These are phyloP conservation scores for Zoysia japonica DNA, from an alignment of 176 grass and related monocot species.

Conservation along the genomic window DNA sequence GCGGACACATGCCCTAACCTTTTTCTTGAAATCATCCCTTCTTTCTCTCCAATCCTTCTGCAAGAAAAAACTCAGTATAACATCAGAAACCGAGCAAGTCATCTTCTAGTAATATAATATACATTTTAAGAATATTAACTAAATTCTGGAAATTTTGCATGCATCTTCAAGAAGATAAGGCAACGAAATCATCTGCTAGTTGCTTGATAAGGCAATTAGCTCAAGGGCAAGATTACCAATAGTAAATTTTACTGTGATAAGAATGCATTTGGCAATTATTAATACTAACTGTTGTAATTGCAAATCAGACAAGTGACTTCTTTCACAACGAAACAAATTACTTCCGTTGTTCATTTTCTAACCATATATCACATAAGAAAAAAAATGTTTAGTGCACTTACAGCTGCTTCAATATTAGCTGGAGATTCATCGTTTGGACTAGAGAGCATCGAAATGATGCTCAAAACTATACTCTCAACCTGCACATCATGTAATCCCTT, in stretches of 20 bases:
- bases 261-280: not conserved
- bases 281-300: slow-evolving; percentile 20
- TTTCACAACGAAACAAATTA: not conserved
- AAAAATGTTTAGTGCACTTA: slow-evolving; percentile 56
- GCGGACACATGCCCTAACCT: slow-evolving; percentile 70
- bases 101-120: not conserved
- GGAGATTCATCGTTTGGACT: slow-evolving; percentile 91
- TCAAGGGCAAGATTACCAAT: not conserved
- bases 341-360: not conserved
- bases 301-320: not conserved
- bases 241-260: not conserved
- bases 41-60: slow-evolving; percentile 99
- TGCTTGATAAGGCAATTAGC: not conserved
- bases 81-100: slow-evolving; percentile 6
- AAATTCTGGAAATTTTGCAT: not conserved
- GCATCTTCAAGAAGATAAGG: not conserved
- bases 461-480: slow-evolving; percentile 96
- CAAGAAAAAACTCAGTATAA: slow-evolving; percentile 9
- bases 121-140: not conserved
- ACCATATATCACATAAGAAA: slow-evolving; percentile 10
- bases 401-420: slow-evolving; percentile 91
- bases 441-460: slow-evolving; percentile 97
- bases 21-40: slow-evolving; percentile 96
- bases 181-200: too few relatives aligned
- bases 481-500: slow-evolving; percentile 39